Evolutionary conservation across 257 asterid genomes (phyloP).

Genomic region (Rubia yunnanensis): DNA sequence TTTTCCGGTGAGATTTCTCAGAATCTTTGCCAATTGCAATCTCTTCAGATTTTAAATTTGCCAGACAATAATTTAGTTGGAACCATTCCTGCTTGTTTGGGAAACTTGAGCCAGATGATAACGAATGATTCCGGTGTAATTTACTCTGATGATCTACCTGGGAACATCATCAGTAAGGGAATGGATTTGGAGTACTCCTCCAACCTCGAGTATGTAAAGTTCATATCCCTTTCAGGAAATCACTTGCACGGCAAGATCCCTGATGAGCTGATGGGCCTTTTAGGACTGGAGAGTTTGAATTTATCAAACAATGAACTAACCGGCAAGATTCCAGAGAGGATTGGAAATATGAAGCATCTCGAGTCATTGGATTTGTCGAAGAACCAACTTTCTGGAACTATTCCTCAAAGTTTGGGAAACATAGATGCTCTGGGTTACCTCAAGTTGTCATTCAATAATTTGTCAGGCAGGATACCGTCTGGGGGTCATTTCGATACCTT

Average conservation of each 20-base stretch:
- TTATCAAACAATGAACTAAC: not conserved
- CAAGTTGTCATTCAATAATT: conserved; percentile 22
- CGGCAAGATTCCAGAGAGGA: conserved; percentile 10
- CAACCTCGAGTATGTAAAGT: not conserved
- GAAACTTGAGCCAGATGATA: not conserved
- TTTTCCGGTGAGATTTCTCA: conserved; percentile 17
- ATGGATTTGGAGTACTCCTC: not conserved
- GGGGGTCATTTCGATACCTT: conserved; percentile 23
- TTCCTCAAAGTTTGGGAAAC: conserved; percentile 19
- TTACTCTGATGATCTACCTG: not conserved
- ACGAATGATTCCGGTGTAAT: not conserved
- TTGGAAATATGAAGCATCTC: conserved; percentile 17
- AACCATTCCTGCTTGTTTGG: conserved; percentile 17
- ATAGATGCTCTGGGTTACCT: conserved; percentile 20
- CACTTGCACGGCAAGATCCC: conserved; percentile 9
- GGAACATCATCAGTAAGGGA: not conserved
- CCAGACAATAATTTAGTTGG: conserved; percentile 20
- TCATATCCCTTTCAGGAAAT: conserved; percentile 7
- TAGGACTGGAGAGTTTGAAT: not conserved
- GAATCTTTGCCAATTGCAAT: conserved; percentile 15
- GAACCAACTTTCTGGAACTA: conserved; percentile 17
- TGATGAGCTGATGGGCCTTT: conserved; percentile 1
- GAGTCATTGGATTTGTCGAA: conserved; percentile 25
- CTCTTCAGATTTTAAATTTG: conserved; percentile 17
- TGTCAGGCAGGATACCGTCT: conserved; percentile 23